Percentiles rank a stretch among this genome's conserved stretches.
Conservation (phyloP, 495 filamentous ascomycete species). For the Filosporella fistucella region DNA sequence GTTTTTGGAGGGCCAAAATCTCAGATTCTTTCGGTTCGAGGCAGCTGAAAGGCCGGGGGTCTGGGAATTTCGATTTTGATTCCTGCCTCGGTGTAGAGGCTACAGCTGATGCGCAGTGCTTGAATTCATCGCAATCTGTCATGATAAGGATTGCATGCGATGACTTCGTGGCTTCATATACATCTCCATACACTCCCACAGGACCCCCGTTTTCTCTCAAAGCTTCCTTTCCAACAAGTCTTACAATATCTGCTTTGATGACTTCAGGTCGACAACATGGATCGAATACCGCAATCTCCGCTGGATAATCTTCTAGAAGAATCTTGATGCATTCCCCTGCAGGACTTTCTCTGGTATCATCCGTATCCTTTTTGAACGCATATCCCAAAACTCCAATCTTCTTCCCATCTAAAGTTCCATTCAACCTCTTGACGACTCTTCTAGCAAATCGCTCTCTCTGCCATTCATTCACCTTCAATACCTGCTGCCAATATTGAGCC, state of each 20-base stretch:
- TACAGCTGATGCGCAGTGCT: conserved; percentile 19
- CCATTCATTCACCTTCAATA: conserved; percentile 74
- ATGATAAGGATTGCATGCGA: conserved; percentile 54
- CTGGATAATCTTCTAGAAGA: conserved; percentile 55
- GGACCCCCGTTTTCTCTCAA: conserved; percentile 28
- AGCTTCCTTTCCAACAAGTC: conserved; percentile 33
- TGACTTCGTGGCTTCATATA: conserved; percentile 46
- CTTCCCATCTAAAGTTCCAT: conserved; percentile 65
- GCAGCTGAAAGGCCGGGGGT: conserved; percentile 19
- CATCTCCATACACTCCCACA: conserved; percentile 24
- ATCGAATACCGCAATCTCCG: conserved; percentile 70
- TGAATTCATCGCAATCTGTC: conserved; percentile 65
- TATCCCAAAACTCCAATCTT: conserved; percentile 73
- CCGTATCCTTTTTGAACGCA: conserved; percentile 79
- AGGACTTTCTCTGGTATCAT: conserved; percentile 70
- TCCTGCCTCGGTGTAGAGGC: not conserved
- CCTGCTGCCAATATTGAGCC: conserved; percentile 69
- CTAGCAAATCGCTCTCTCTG: conserved; percentile 65
- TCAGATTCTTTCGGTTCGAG: conserved; percentile 20
- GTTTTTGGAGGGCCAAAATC: conserved; percentile 11
- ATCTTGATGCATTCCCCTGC: conserved; percentile 62
- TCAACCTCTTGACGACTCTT: conserved; percentile 60
- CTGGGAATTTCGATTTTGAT: not conserved
- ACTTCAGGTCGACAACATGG: conserved; percentile 50
- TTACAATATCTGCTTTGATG: conserved; percentile 36